These are phyloP conservation scores for Fusarium oligoseptatum DNA, from an alignment of 2,329 filamentous ascomycete species.

Conservation along the genomic window DNA sequence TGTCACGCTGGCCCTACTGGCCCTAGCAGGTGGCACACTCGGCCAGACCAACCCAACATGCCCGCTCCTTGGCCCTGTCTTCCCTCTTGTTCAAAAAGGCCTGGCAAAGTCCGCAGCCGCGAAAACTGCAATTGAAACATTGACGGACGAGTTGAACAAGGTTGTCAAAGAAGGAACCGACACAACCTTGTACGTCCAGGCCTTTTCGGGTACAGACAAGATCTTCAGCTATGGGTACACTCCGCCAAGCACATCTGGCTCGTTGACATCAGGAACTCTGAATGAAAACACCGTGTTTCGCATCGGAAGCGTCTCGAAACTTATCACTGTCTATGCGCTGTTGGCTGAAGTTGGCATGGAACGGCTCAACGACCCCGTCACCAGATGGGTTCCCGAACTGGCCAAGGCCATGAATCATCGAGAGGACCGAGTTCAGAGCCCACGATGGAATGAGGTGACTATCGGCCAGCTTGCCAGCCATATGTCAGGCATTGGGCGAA, in stretches of 20 bases:
- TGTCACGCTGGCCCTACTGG: not conserved
- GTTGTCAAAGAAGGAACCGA: not conserved
- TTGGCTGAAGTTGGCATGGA: constrained; percentile 32
- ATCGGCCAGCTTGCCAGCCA: constrained; percentile 37
- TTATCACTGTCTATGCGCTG: constrained; percentile 39
- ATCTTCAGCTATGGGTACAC: constrained; percentile 4
- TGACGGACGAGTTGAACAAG: not conserved
- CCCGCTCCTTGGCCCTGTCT: constrained; percentile 5
- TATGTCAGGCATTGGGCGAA: not conserved
- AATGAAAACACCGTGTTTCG: constrained; percentile 41
- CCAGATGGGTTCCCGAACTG: constrained; percentile 44
- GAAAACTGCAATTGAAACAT: not conserved
- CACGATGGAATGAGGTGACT: constrained; percentile 38
- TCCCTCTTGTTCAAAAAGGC: not conserved
- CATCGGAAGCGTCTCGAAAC: constrained; percentile 45
- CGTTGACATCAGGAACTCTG: not conserved
- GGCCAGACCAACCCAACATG: constrained; percentile 6
- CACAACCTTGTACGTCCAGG: constrained; percentile 3
- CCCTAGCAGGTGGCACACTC: not conserved
- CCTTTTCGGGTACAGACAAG: constrained; percentile 1
- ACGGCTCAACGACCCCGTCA: constrained; percentile 37
- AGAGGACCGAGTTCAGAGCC: not conserved
- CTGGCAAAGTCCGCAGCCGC: not conserved
- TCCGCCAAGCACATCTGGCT: not conserved
- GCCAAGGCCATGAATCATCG: not conserved